Evolutionary conservation across 306 rosid species (phyloP).

Genomic region (Pyrus pyrifolia): DNA sequence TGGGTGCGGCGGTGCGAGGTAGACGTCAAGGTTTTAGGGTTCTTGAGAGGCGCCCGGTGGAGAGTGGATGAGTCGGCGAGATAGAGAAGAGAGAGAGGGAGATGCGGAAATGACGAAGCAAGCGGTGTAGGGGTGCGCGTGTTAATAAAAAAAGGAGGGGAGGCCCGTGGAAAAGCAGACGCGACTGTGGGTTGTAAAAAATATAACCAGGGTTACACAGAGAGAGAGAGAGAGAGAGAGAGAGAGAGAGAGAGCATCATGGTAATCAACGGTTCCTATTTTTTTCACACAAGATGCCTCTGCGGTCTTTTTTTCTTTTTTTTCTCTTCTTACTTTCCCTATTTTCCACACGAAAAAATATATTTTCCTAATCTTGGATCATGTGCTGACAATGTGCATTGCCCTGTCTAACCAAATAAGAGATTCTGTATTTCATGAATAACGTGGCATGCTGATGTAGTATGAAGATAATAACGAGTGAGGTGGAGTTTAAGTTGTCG

Average conservation of each 20-base stretch:
- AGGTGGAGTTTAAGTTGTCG: no score
- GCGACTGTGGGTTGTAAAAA: neutral
- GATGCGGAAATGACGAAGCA: constrained; percentile 16
- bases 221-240: neutral
- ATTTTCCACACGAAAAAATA: neutral
- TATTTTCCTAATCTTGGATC: neutral
- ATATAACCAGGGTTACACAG: neutral
- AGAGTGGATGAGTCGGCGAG: constrained; percentile 16
- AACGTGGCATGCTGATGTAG: neutral
- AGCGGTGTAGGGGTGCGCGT: constrained; percentile 4
- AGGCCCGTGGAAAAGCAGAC: constrained; percentile 7
- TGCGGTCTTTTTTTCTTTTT: no score
- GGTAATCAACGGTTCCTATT: neutral
- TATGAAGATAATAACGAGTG: neutral
- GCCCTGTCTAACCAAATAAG: neutral
- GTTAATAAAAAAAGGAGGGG: neutral
- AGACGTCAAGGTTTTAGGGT: constrained; percentile 15
- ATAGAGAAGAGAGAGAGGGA: neutral
- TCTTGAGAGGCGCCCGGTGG: neutral
- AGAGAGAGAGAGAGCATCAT: neutral
- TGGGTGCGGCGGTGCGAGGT: neutral
- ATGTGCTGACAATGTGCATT: neutral
- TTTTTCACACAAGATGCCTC: neutral
- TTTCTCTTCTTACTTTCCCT: neutral
- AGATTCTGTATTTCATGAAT: neutral